Evolutionary conservation across 768 basidiomycete species (phyloP).

Genomic region (Leccinum truebloodii): DNA sequence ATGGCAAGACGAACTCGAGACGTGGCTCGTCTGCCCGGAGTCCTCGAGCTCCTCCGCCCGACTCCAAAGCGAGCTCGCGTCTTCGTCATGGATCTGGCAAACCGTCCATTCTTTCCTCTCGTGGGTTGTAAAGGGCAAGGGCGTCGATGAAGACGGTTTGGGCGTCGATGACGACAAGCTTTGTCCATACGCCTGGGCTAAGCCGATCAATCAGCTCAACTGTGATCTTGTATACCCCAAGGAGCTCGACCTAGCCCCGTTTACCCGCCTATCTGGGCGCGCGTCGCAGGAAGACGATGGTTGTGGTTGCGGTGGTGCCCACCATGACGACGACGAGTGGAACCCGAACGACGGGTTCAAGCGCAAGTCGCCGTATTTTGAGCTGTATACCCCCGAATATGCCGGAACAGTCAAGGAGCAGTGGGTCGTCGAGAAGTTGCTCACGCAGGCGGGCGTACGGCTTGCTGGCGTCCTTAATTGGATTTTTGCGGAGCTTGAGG

Average conservation of each 20-base stretch:
- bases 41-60: conserved; percentile 6
- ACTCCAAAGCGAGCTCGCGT: conserved; percentile 7
- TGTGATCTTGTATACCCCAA: conserved; percentile 82
- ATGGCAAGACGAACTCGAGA: conserved; percentile 58
- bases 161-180: conserved; percentile 55
- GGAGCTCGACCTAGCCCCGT: conserved; percentile 49
- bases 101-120: conserved; percentile 13
- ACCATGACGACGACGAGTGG: neutral
- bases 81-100: conserved; percentile 30
- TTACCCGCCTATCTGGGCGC: conserved; percentile 32
- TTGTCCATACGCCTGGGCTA: conserved; percentile 81
- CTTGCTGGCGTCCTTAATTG: conserved; percentile 83
- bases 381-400: conserved; percentile 84
- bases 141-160: conserved; percentile 24
- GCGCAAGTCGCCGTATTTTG: conserved; percentile 40
- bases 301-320: neutral
- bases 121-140: neutral
- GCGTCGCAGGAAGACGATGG: conserved; percentile 5
- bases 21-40: conserved; percentile 70
- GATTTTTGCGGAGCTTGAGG: conserved; percentile 45
- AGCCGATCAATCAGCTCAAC: conserved; percentile 72
- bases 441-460: conserved; percentile 82
- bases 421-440: conserved; percentile 76
- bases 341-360: neutral
- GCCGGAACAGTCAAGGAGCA: conserved; percentile 63